Percentiles rank a stretch among this genome's conserved stretches.
phyloP scores from a whole-genome alignment of 2,329 filamentous ascomycete species.

The Alternaria infectoria region DNA sequence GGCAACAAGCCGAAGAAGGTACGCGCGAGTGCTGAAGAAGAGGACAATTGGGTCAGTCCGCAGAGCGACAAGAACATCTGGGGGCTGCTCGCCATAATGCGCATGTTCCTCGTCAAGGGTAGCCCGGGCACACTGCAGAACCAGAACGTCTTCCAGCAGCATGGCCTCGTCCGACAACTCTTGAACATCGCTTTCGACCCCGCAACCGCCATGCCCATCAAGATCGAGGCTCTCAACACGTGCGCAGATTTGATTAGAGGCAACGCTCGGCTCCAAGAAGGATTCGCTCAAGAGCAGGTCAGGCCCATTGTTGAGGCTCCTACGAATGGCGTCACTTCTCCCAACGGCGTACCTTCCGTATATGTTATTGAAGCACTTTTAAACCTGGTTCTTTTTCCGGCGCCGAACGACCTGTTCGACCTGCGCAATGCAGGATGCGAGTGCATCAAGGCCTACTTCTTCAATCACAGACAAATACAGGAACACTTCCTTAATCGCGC shows the following conservation, averaged over 20 bases:
- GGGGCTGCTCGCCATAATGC: slow-evolving; percentile 83
- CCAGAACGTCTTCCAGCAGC: slow-evolving; percentile 83
- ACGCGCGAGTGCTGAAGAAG: slow-evolving; percentile 60
- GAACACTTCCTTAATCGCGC: slow-evolving; percentile 86
- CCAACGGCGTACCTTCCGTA: slow-evolving; percentile 65
- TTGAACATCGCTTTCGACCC: slow-evolving; percentile 82
- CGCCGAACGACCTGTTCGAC: slow-evolving; percentile 73
- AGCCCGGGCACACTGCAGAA: slow-evolving; percentile 81
- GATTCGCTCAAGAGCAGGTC: slow-evolving; percentile 86
- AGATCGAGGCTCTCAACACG: slow-evolving; percentile 82
- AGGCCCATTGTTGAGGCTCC: slow-evolving; percentile 60
- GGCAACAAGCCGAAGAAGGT: slow-evolving; percentile 62
- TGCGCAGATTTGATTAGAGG: slow-evolving; percentile 88
- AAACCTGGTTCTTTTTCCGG: slow-evolving; percentile 76
- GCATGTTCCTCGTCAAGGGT: slow-evolving; percentile 83
- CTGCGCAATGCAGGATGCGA: slow-evolving; percentile 84
- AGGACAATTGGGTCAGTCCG: slow-evolving; percentile 75
- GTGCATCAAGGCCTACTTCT: slow-evolving; percentile 92
- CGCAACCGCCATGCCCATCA: slow-evolving; percentile 75
- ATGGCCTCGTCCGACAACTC: slow-evolving; percentile 78
- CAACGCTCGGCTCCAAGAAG: slow-evolving; percentile 81
- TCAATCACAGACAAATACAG: slow-evolving; percentile 78
- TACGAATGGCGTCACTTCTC: slow-evolving; percentile 49
- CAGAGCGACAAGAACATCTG: slow-evolving; percentile 90
- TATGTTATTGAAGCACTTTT: slow-evolving; percentile 95